phyloP scores from a whole-genome alignment of 306 rosid genomes.

The Trifolium repens region DNA sequence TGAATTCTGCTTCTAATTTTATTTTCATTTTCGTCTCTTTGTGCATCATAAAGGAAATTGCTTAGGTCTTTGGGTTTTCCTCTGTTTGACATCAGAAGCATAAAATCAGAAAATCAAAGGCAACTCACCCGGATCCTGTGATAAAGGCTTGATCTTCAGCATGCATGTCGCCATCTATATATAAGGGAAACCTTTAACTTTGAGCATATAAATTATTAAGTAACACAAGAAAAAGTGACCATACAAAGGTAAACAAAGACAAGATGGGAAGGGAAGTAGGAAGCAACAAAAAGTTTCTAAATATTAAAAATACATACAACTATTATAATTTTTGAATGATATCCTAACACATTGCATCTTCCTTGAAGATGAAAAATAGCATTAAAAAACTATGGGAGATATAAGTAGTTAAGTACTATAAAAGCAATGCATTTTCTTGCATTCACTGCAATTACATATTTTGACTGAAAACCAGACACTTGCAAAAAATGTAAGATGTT shows the following conservation, averaged over 20 bases:
- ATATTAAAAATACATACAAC: background rate
- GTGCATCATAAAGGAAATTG: background rate
- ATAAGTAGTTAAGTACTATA: conserved; percentile 24
- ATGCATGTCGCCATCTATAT: conserved; percentile 41
- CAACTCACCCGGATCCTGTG: conserved; percentile 59
- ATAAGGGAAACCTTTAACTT: conserved; percentile 45
- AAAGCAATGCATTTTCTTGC: conserved; percentile 11
- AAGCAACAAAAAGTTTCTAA: conserved; percentile 28
- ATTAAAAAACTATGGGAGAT: background rate
- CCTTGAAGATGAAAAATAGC: conserved; percentile 23
- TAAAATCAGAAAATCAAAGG: conserved; percentile 32
- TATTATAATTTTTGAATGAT: conserved; percentile 18
- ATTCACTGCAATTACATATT: conserved; percentile 20
- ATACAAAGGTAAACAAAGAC: conserved; percentile 1
- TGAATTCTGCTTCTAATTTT: conserved; percentile 20
- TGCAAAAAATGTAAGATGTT: conserved; percentile 23
- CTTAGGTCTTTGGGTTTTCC: conserved; percentile 7
- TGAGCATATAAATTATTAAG: conserved; percentile 36
- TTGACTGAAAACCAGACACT: conserved; percentile 27
- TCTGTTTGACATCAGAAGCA: conserved; percentile 32
- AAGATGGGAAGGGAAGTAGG: background rate
- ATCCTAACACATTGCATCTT: conserved; percentile 19
- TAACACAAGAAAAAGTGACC: conserved; percentile 32
- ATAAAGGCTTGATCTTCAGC: conserved; percentile 47
- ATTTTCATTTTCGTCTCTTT: conserved; percentile 1